Conservation (phyloP, 2,329 filamentous ascomycete genomes). For the Teratosphaeria viscida region DNA sequence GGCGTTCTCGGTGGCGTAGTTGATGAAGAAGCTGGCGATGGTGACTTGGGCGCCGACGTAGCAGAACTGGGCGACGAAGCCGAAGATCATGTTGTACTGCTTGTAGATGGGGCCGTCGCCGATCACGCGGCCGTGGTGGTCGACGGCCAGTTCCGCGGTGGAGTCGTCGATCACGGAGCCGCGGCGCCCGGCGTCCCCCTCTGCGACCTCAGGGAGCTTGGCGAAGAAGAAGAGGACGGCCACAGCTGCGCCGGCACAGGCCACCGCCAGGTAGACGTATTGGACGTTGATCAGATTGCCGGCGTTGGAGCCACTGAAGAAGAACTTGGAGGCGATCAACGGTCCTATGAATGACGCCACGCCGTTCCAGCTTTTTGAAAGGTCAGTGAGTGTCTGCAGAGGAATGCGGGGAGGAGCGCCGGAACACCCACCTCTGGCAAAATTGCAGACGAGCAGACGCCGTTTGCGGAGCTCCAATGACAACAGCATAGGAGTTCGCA, state of each 20-base stretch:
- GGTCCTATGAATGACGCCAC: conserved; percentile 31
- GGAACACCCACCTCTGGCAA: conserved; percentile 19
- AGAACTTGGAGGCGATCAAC: conserved; percentile 29
- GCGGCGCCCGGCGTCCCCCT: conserved; percentile 13
- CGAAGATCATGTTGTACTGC: conserved; percentile 32
- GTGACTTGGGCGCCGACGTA: conserved; percentile 30
- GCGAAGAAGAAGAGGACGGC: conserved; percentile 28
- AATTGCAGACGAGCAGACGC: conserved; percentile 30
- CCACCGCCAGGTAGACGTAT: conserved; percentile 31
- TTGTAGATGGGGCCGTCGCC: conserved; percentile 27
- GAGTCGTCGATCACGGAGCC: conserved; percentile 19
- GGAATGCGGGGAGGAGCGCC: no score
- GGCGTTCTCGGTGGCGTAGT: conserved; percentile 29
- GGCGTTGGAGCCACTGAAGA: conserved; percentile 25
- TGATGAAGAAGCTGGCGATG: conserved; percentile 30
- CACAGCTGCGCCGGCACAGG: conserved; percentile 26
- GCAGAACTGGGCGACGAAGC: conserved; percentile 28
- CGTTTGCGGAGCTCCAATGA: conserved; percentile 27
- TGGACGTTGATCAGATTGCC: conserved; percentile 28
- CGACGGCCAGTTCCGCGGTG: conserved; percentile 21
- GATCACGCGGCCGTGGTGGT: conserved; percentile 22
- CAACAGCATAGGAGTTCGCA: conserved; percentile 31
- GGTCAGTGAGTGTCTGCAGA: no score
- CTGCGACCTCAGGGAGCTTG: conserved; percentile 27
- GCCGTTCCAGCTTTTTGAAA: conserved; percentile 20